Evolutionary conservation across 768 basidiomycete genomes (phyloP), one percentile per base, ranked within the genome.

Genomic region (Tremella fuciformis): DNA sequence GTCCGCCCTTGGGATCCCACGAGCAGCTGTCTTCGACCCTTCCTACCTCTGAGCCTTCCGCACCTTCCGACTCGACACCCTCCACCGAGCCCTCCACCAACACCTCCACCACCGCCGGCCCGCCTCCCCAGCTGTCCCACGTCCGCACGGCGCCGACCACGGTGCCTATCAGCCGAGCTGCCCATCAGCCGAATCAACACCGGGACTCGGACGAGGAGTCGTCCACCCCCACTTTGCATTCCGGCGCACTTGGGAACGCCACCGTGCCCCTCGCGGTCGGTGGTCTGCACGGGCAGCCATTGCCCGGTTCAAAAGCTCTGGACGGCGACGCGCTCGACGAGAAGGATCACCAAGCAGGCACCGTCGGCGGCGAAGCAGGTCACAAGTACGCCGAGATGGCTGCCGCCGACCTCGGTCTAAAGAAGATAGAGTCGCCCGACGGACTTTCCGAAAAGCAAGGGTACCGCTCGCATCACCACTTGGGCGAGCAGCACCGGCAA

Each of bases 161-260:
- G 15, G 53, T 56, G 37, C 64, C 64, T 2, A 55, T 60, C 44
- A 50, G 57, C 39, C 42, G 53, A 7, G 40, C 46, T 19, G 59
- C 56, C 39, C 59, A 54, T 34, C 25, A 51, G 8, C 21, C 29
- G 21, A 16, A 18, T 37, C 18, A 18, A 9, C 42, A 13, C 9
- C 53, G 25, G 18, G 19, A 48, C 21, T 21, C 40, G 50, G 29
- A 21, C 26, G 39, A 48, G 13, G 58, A 49, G 38, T 53, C 61
- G 13, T 56, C 64, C 37, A 64, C 64, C 13, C 58, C 64, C 21
- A 69, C 67, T 24, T 26, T 67, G 39, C 29, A 44, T n/a, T 56
- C 37, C 13, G 18, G 16, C 13, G 37, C 22, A 11, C 3, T 22
- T 39, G 42, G 41, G 24, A 34, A 34, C 11, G 11, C 29, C 29